A percentile compares a stretch with the other conserved stretches of the same genome.
Evolutionary conservation across 306 rosid genomes (phyloP).

Genomic region (Castanea mollissima): DNA sequence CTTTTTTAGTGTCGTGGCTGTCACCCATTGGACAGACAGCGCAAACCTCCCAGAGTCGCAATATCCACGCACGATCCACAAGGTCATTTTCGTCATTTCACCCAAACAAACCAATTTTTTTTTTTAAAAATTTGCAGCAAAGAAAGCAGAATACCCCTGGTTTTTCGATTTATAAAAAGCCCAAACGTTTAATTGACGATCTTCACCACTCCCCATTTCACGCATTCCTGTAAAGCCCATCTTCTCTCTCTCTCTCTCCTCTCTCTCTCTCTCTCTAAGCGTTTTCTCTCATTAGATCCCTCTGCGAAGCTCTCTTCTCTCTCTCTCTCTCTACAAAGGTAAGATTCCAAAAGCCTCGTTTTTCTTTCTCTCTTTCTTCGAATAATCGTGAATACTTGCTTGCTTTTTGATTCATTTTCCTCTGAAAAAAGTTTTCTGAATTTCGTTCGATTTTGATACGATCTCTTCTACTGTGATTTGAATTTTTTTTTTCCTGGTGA

Average conservation of each 20-base stretch:
- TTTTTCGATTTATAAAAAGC: slow-evolving; percentile 24
- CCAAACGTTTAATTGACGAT: slow-evolving; percentile 6
- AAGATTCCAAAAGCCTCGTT: slow-evolving; percentile 31
- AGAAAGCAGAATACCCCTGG: slow-evolving; percentile 9
- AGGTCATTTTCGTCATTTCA: slow-evolving; percentile 30
- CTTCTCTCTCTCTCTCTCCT: slow-evolving; percentile 5
- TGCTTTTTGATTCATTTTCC: neutral
- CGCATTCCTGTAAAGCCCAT: slow-evolving; percentile 47
- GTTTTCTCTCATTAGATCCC: slow-evolving; percentile 37
- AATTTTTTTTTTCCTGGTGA: neutral
- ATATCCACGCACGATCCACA: neutral
- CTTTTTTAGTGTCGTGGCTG: slow-evolving; percentile 6
- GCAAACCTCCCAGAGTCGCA: neutral
- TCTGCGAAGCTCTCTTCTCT: slow-evolving; percentile 27
- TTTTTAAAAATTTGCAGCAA: neutral
- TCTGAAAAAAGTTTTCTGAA: neutral
- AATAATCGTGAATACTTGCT: neutral
- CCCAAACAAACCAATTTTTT: no score
- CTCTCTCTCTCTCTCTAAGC: neutral
- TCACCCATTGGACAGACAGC: neutral
- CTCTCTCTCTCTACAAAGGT: slow-evolving; percentile 46
- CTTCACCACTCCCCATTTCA: slow-evolving; percentile 1
- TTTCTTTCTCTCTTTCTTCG: slow-evolving; percentile 3
- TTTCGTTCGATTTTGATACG: neutral
- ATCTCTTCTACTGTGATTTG: neutral